Percentiles rank a stretch among this genome's conserved stretches.
Conservation (phyloP, 208 protist genomes). For the Leishmania tarentolae region DNA sequence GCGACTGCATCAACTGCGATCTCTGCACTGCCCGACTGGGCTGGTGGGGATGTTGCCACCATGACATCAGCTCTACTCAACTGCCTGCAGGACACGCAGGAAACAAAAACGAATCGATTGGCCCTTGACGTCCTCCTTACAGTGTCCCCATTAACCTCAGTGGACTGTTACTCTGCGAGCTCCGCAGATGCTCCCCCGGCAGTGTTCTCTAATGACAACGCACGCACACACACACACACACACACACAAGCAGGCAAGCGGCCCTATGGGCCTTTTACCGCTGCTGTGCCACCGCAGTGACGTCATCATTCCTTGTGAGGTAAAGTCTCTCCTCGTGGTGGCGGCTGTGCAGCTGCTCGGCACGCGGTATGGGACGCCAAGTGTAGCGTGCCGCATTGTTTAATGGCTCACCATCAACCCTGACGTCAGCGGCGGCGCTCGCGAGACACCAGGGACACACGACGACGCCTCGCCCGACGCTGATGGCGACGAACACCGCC, state of each 20-base stretch:
- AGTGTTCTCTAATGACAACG: not conserved
- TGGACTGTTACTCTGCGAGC: not conserved
- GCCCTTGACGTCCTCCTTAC: slow-evolving; percentile 48
- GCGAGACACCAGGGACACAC: not conserved
- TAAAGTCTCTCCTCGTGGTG: slow-evolving; percentile 46
- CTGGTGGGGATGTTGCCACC: slow-evolving; percentile 26
- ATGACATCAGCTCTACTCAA: slow-evolving; percentile 37
- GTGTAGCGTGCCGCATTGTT: slow-evolving; percentile 26
- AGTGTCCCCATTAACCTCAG: slow-evolving; percentile 35
- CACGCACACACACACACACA: not conserved
- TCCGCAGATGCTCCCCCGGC: not conserved
- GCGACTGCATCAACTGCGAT: not conserved
- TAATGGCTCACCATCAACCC: slow-evolving; percentile 33
- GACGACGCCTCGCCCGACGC: not conserved
- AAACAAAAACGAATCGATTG: slow-evolving; percentile 39
- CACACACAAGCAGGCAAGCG: not conserved
- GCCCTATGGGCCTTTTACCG: not conserved
- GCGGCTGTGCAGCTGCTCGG: slow-evolving; percentile 55
- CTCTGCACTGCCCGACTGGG: slow-evolving; percentile 23
- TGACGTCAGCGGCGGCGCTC: not conserved
- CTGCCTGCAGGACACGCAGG: slow-evolving; percentile 47
- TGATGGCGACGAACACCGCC: not conserved
- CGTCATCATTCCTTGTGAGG: slow-evolving; percentile 31
- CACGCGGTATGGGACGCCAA: slow-evolving; percentile 36
- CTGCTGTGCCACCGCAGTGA: not conserved